Evolutionary conservation across 495 filamentous ascomycete species (phyloP), one percentile per base, ranked within the genome.

Genomic region (Penicillium arizonense): DNA sequence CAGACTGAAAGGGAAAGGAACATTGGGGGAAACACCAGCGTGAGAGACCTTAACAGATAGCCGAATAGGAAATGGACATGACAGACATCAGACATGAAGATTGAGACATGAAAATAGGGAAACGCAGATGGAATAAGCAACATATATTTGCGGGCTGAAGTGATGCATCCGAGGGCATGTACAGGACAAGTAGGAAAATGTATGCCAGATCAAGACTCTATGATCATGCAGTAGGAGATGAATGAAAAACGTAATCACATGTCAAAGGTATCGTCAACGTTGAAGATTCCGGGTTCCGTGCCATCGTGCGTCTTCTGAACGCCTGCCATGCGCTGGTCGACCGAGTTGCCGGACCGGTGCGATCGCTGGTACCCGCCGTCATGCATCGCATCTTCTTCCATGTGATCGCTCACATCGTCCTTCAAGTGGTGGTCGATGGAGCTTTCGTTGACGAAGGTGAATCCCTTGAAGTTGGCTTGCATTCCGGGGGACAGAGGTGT

Each of bases 381-480:
- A 4, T 84, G 80, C 45, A 79, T 72, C 42, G 79, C 75, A 42
- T 88, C 91, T 67, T 93, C 88, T 28, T 91, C 89, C 84, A 87
- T 86, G 4, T 73, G 71, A 33, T 88, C 88, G 24, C 74, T 68
- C 41, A 74, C 54, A 32, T 85, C 84, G 39, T 83, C 69, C 55
- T 77, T 78, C 73, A 95, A 89, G 53, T 96, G 89, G 38, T 96
- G 90, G 39, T 97, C 91, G 50, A 98, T 89, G 18, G 89, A 87
- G 62, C 90, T 97, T 71, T 98, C 95, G 61, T 97, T 95, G 5
- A 97, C 95, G 64, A 95, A 98, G 0, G 94, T 98, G 69, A 98
- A 98, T 23, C 94, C 94, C 57, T 92, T 88, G 78, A 98, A 98
- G 63, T 97, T 97, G 48, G 93, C 94, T 67, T 98, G 94, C 76